Conservation (phyloP, 768 basidiomycete species). For the Suillus hirtellus region DNA sequence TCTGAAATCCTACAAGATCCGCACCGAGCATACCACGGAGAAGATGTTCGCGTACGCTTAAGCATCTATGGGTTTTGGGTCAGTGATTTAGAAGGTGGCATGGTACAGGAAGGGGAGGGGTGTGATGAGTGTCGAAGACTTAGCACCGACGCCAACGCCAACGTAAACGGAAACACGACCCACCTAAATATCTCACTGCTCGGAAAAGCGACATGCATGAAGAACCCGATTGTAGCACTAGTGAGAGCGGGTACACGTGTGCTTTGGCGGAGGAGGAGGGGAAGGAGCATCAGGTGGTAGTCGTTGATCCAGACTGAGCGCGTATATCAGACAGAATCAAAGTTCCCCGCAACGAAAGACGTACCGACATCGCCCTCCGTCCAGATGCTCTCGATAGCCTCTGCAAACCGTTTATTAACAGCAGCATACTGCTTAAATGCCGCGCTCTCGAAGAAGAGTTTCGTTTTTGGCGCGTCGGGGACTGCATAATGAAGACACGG, state of each 20-base stretch:
- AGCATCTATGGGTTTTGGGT: conserved; percentile 49
- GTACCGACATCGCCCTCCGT: conserved; percentile 83
- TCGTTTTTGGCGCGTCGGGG: conserved; percentile 85
- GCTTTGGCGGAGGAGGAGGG: conserved; percentile 74
- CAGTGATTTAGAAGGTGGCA: neutral
- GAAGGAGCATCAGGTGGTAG: conserved; percentile 95
- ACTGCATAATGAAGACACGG: conserved; percentile 85
- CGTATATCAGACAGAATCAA: conserved; percentile 9
- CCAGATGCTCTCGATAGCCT: conserved; percentile 76
- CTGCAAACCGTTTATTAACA: conserved; percentile 90
- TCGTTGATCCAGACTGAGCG: conserved; percentile 80
- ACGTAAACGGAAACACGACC: neutral
- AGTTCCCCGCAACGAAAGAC: conserved; percentile 10
- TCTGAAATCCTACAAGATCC: conserved; percentile 93
- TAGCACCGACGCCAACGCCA: neutral
- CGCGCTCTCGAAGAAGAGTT: conserved; percentile 75
- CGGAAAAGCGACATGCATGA: conserved; percentile 96
- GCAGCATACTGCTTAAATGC: conserved; percentile 84
- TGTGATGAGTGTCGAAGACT: neutral
- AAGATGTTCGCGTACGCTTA: conserved; percentile 75
- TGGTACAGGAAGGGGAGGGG: neutral
- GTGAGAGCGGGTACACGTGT: conserved; percentile 37
- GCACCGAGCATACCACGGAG: conserved; percentile 90
- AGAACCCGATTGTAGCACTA: conserved; percentile 67
- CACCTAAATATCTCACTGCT: conserved; percentile 83